These are phyloP conservation scores for Fagopyrum esculentum DNA, from an alignment of 148 eudicot species.

Conservation along the genomic window DNA sequence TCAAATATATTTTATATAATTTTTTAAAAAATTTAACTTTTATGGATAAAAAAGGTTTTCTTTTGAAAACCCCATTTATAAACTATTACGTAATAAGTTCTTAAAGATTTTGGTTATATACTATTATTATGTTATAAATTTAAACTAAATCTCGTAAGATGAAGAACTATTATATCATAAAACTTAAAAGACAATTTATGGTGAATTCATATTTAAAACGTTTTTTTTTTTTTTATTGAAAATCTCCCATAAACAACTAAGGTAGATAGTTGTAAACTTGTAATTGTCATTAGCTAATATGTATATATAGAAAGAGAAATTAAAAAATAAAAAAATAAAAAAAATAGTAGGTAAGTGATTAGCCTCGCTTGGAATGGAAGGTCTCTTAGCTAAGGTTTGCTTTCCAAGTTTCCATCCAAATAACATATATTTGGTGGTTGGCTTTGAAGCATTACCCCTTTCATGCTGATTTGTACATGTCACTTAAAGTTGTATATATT, in stretches of 20 bases:
- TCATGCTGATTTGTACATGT: not conserved
- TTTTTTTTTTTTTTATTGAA: no score
- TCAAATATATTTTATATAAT: no score
- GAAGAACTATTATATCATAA: no score
- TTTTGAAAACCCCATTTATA: no score
- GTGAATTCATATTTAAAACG: no score
- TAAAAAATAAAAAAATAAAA: not conserved
- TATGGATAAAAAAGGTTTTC: no score
- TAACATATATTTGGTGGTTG: not conserved
- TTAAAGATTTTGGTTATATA: no score
- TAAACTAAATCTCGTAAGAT: no score
- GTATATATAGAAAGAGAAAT: not conserved
- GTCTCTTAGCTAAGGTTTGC: not conserved
- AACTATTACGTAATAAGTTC: no score
- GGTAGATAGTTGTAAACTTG: not conserved
- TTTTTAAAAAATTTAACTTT: no score
- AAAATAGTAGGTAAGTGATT: not conserved
- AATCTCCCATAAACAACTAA: not conserved
- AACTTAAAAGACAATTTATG: no score
- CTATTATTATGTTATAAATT: no score
- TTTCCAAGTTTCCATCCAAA: not conserved
- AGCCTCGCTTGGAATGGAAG: conserved; percentile 5
- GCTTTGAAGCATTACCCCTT: not conserved
- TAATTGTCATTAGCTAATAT: not conserved
- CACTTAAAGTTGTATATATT: not conserved